phyloP scores from a whole-genome alignment of 2,329 filamentous ascomycete genomes.

The Colletotrichum lupini region DNA sequence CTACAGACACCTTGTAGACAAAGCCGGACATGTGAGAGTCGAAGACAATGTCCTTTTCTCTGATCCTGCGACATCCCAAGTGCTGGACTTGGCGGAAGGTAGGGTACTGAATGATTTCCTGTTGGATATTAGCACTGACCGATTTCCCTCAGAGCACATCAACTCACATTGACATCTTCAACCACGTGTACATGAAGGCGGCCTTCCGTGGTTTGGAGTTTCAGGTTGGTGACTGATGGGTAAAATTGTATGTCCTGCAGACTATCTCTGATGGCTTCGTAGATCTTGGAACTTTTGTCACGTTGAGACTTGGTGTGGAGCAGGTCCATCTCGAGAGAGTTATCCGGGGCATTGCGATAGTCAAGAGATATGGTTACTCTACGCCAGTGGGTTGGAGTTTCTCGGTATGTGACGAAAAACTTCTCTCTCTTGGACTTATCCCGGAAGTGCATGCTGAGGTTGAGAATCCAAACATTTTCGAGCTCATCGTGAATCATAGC shows the following conservation, averaged over 20 bases:
- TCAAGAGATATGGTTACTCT: slow-evolving; percentile 94
- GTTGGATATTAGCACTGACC: slow-evolving; percentile 14
- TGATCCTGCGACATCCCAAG: slow-evolving; percentile 71
- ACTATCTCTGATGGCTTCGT: slow-evolving; percentile 93
- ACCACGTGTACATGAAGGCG: slow-evolving; percentile 95
- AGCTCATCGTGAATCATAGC: slow-evolving; percentile 81
- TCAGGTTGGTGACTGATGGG: slow-evolving; percentile 94
- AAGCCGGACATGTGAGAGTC: slow-evolving; percentile 96
- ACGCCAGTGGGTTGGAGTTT: slow-evolving; percentile 81
- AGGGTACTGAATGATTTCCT: slow-evolving; percentile 92
- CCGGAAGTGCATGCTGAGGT: slow-evolving; percentile 97
- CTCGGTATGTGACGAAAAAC: slow-evolving; percentile 95
- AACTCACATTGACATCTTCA: slow-evolving; percentile 85
- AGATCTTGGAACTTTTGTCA: slow-evolving; percentile 93
- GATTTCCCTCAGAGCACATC: slow-evolving; percentile 19
- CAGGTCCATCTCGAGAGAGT: slow-evolving; percentile 88
- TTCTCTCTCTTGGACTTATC: slow-evolving; percentile 95
- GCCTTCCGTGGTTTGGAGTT: slow-evolving; percentile 88
- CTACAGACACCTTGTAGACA: slow-evolving; percentile 89
- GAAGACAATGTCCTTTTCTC: slow-evolving; percentile 82
- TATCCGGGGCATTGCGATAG: slow-evolving; percentile 82
- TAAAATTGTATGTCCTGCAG: slow-evolving; percentile 96
- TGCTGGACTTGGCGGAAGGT: slow-evolving; percentile 79
- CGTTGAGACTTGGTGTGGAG: slow-evolving; percentile 82
- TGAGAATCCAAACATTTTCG: slow-evolving; percentile 92